Evolutionary conservation across 2,329 filamentous ascomycete species (phyloP).

Genomic region (Tolypocladium endophyticum): DNA sequence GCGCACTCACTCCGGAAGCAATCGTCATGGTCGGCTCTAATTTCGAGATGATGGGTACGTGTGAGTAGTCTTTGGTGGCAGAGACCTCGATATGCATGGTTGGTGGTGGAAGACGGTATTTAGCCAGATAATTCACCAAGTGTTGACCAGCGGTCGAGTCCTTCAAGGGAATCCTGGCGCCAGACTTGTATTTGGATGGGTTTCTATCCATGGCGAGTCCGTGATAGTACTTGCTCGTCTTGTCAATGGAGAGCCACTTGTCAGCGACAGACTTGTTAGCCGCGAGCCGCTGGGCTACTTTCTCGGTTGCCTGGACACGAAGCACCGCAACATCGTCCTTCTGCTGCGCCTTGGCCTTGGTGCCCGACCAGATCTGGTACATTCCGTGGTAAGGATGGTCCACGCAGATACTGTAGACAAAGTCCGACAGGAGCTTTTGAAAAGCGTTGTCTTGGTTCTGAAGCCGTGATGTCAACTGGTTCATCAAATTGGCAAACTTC

Average conservation of each 20-base stretch:
- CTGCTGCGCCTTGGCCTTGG: conserved; percentile 54
- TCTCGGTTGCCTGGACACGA: conserved; percentile 62
- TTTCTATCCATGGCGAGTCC: conserved; percentile 55
- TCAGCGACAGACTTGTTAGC: conserved; percentile 36
- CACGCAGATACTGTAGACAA: conserved; percentile 75
- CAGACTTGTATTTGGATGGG: conserved; percentile 55
- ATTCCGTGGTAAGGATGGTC: conserved; percentile 96
- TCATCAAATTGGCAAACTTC: conserved; percentile 90
- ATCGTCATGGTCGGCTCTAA: conserved; percentile 72
- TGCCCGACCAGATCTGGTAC: conserved; percentile 88
- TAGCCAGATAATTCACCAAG: conserved; percentile 52
- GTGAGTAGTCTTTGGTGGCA: conserved; percentile 62
- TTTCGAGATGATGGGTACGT: conserved; percentile 61
- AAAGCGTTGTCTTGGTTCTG: conserved; percentile 63
- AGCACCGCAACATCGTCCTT: conserved; percentile 67
- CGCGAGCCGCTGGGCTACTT: conserved; percentile 52
- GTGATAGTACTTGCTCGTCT: conserved; percentile 59
- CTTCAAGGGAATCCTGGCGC: conserved; percentile 52
- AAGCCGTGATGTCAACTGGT: conserved; percentile 89
- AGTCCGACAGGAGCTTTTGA: conserved; percentile 59
- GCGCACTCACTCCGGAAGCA: conserved; percentile 81
- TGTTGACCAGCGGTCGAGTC: conserved; percentile 52
- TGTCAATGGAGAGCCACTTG: conserved; percentile 63
- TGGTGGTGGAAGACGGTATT: conserved; percentile 69
- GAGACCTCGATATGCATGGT: conserved; percentile 78